A percentile compares a stretch with the other conserved stretches of the same genome.
Evolutionary conservation across 2,329 filamentous ascomycete genomes (phyloP).

Genomic region (Aplosporella prunicola): DNA sequence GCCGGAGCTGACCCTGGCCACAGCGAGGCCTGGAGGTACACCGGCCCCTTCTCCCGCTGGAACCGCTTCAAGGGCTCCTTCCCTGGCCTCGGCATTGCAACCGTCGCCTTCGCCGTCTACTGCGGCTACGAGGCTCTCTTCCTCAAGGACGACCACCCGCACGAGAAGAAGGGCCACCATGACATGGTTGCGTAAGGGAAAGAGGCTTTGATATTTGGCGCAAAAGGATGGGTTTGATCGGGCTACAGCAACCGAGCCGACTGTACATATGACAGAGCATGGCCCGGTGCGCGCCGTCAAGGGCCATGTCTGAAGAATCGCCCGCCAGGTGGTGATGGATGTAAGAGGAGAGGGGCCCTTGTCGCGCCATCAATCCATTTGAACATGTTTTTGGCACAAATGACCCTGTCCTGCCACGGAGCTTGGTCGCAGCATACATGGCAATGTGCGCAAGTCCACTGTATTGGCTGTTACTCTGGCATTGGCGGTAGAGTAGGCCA

Average conservation of each 20-base stretch:
- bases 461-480: too few relatives aligned
- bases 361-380: too few relatives aligned
- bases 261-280: slow-evolving; percentile 3
- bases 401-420: too few relatives aligned
- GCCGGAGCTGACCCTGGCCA: slow-evolving; percentile 2
- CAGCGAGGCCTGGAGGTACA: slow-evolving; percentile 94
- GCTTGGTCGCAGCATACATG: too few relatives aligned
- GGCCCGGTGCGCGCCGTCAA: too few relatives aligned
- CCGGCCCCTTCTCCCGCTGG: slow-evolving; percentile 73
- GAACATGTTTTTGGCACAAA: too few relatives aligned
- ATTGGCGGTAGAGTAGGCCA: too few relatives aligned
- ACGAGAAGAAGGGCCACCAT: slow-evolving; percentile 20
- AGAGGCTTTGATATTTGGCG: not conserved
- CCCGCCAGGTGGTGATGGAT: too few relatives aligned
- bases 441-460: too few relatives aligned
- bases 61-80: slow-evolving; percentile 83
- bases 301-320: too few relatives aligned
- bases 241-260: not conserved
- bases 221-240: not conserved
- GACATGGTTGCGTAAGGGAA: not conserved
- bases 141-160: slow-evolving; percentile 51
- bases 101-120: slow-evolving; percentile 83
- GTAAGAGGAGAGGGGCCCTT: too few relatives aligned
- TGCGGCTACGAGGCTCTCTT: slow-evolving; percentile 86
- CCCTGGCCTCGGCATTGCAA: slow-evolving; percentile 85